A percentile compares a stretch with the other conserved stretches of the same genome.
phyloP scores from a whole-genome alignment of 306 rosid genomes.

The Fagus crenata region DNA sequence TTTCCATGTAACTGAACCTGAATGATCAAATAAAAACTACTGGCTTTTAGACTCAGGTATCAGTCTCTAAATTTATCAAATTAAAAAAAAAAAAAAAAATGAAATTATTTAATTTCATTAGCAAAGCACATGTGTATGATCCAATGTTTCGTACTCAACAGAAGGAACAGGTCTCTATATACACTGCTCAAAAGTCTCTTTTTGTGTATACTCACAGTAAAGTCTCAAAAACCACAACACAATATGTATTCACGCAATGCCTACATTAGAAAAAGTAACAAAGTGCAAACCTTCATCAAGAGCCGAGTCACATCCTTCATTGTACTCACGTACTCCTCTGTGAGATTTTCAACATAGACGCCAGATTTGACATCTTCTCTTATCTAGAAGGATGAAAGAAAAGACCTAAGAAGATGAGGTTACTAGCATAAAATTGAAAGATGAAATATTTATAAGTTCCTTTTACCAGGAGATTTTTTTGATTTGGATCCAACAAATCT shows the following conservation, averaged over 20 bases:
- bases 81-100: neutral
- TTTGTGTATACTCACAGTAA: conserved; percentile 4
- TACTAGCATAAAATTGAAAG: conserved; percentile 13
- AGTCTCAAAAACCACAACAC: conserved; percentile 12
- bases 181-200: neutral
- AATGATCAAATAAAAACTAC: neutral
- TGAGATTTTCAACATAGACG: conserved; percentile 93
- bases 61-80: neutral
- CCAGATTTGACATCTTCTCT: conserved; percentile 99
- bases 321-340: conserved; percentile 70
- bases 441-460: conserved; percentile 12
- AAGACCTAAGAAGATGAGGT: conserved; percentile 19
- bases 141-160: neutral
- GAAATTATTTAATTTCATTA: neutral
- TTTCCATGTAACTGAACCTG: neutral
- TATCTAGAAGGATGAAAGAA: conserved; percentile 51
- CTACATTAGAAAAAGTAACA: conserved; percentile 4
- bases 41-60: neutral
- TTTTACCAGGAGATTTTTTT: conserved; percentile 76
- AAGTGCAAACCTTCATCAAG: conserved; percentile 67
- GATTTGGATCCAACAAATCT: conserved; percentile 87
- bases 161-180: neutral
- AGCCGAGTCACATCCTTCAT: conserved; percentile 77
- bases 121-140: neutral
- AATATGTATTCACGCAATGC: conserved; percentile 17